Evolutionary conservation across 1,139 yeast genomes (phyloP).

Genomic region (Blastobotrys petasosporus): DNA sequence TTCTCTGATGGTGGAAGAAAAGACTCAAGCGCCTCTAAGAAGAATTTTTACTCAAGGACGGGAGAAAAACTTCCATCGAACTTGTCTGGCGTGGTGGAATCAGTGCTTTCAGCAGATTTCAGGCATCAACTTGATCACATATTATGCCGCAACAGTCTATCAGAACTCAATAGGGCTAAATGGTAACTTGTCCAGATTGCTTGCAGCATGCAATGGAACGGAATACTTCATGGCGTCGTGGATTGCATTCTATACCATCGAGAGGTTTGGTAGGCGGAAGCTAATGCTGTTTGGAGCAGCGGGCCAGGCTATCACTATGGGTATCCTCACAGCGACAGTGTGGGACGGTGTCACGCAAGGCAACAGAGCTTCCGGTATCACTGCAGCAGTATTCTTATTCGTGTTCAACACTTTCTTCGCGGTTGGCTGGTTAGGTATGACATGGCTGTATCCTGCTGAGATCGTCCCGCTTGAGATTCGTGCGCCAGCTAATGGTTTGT

Average conservation of each 20-base stretch:
- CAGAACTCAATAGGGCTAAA: constrained; percentile 40
- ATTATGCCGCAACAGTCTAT: constrained; percentile 47
- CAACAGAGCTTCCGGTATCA: constrained; percentile 31
- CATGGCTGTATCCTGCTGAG: constrained; percentile 33
- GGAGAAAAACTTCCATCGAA: constrained; percentile 42
- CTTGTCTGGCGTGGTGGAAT: constrained; percentile 43
- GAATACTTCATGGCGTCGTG: constrained; percentile 42
- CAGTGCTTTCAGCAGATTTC: constrained; percentile 62
- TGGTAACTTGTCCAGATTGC: constrained; percentile 37
- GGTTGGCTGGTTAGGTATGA: constrained; percentile 51
- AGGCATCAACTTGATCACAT: constrained; percentile 64
- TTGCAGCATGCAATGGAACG: constrained; percentile 46
- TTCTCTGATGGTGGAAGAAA: constrained; percentile 19
- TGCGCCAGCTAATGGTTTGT: constrained; percentile 46
- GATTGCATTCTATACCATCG: constrained; percentile 42
- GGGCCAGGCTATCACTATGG: constrained; percentile 29
- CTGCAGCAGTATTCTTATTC: constrained; percentile 45
- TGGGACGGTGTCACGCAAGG: constrained; percentile 18
- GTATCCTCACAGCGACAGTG: constrained; percentile 22
- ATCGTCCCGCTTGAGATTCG: constrained; percentile 53
- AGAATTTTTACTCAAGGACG: constrained; percentile 19
- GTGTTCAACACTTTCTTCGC: constrained; percentile 51
- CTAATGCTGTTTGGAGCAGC: constrained; percentile 38
- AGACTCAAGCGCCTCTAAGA: constrained; percentile 14
- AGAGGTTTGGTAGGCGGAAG: constrained; percentile 58